phyloP scores from a whole-genome alignment of 352 stramenopile species.

The Vaucheria bursata region DNA sequence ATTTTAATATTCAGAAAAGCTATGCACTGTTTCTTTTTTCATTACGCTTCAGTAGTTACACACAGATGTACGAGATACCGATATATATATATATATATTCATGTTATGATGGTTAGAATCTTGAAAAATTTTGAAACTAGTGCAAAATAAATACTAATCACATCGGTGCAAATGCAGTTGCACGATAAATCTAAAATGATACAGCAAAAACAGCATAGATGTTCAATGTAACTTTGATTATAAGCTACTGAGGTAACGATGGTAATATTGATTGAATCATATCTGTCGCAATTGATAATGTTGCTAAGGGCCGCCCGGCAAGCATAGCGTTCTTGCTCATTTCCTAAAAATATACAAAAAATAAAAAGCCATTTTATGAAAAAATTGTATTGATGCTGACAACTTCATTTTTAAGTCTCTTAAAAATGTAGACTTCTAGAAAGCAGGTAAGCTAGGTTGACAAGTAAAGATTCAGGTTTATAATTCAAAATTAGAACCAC shows the following conservation, averaged over 20 bases:
- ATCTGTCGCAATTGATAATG: conserved; percentile 33
- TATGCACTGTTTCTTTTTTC: too few relatives aligned
- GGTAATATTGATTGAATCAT: conserved; percentile 34
- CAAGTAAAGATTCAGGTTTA: not conserved
- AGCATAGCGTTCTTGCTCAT: conserved; percentile 24
- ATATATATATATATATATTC: too few relatives aligned
- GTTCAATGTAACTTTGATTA: not conserved
- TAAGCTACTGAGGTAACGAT: not conserved
- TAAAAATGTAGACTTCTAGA: not conserved
- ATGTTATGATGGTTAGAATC: too few relatives aligned
- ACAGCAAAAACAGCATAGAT: too few relatives aligned
- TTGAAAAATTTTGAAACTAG: too few relatives aligned
- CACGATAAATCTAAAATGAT: too few relatives aligned
- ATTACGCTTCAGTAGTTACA: too few relatives aligned
- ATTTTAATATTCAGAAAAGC: too few relatives aligned
- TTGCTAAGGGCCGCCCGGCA: conserved; percentile 22
- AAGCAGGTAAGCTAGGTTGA: not conserved
- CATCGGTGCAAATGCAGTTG: too few relatives aligned
- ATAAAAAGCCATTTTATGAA: not conserved
- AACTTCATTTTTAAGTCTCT: not conserved
- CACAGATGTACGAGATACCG: too few relatives aligned
- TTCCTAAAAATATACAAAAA: conserved; percentile 4
- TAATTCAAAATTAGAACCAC: not conserved
- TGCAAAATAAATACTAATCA: too few relatives aligned
- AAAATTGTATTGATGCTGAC: not conserved